Base-by-base conservation (phyloP, 768 basidiomycete genomes). In the Fomitopsis pulvina region DNA sequence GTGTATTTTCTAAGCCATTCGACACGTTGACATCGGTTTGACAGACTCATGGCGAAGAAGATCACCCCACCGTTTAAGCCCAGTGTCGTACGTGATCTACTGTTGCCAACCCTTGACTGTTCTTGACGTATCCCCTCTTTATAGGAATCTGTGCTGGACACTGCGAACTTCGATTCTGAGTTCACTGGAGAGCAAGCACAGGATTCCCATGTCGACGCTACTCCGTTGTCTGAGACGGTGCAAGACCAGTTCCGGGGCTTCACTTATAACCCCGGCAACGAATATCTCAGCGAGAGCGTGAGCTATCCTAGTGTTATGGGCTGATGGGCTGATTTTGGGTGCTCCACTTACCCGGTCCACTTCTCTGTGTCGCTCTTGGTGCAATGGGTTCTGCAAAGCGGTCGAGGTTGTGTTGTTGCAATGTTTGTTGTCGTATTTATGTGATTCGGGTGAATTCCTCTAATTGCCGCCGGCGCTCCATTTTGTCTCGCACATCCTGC, bases 11-110 rank as follows among this genome's bases (percentile, higher is more conserved):
- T 42, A 22, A 6, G 14, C 21, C 29, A 42, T 20, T 29, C 46
- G 4, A 10, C 22, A n/a, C 8, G 4, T 48, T 26, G 14, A 3
- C 28, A 24, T 9, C 30, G 16, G 44, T 32, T 27, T 24, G 34
- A 38, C 56, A 87, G 83, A 52, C 72, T 98, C 22, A 71, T 94
- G 40, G 83, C 85, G 25, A 97, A 95, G 75, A 94, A 95, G 75
- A 94, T 96, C 47, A 92, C 93, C 61, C 93, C 95, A 1, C 89
- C 92, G 6, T 98, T 97, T 75, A 99, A 99, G 70, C 95, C 95
- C 11, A 89, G 87, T 56, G 95, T 98, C 55, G 90, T 90, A 68
- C 66, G 88, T 73, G 21, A 4, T 14, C 24, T 34, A 12, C 27
- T 30, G 11, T 24, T 32, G 2, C 41, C 22, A n/a, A n/a, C 21